phyloP scores from a whole-genome alignment of 192 early-diverging fungal species.

The Rhizoclosmatium globosum region DNA sequence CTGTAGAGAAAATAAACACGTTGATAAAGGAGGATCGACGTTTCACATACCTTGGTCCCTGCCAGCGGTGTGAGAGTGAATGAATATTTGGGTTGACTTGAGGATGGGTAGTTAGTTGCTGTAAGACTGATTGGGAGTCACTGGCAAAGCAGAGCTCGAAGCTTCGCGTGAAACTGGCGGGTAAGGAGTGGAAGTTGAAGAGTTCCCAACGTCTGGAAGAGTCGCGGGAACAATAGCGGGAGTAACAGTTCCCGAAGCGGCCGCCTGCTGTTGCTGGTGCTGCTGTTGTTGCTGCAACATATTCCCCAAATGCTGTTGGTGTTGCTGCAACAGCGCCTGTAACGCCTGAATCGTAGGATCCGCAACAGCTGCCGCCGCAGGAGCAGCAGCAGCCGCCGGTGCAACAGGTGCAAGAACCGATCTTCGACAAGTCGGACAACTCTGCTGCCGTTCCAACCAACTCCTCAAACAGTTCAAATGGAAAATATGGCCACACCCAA shows the following conservation, averaged over 20 bases:
- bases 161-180: not conserved
- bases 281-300: conserved; percentile 27
- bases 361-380: conserved; percentile 17
- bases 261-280: conserved; percentile 23
- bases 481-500: conserved; percentile 97
- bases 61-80: conserved; percentile 50
- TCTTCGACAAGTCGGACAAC: conserved; percentile 88
- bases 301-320: conserved; percentile 26
- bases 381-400: conserved; percentile 15
- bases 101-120: not conserved
- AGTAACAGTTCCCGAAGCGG: not conserved
- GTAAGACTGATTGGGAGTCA: not conserved
- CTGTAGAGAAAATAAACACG: not conserved
- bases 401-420: conserved; percentile 42
- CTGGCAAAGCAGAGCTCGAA: not conserved
- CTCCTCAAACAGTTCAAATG: conserved; percentile 95
- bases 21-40: not conserved
- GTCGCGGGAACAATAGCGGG: not conserved
- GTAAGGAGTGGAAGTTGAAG: conserved; percentile 3
- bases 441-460: conserved; percentile 98
- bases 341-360: conserved; percentile 16
- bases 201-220: not conserved
- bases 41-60: not conserved
- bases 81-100: conserved; percentile 27
- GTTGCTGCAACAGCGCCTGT: conserved; percentile 29